Conservation (phyloP, 257 asterid species). For the Henckelia pumila region DNA sequence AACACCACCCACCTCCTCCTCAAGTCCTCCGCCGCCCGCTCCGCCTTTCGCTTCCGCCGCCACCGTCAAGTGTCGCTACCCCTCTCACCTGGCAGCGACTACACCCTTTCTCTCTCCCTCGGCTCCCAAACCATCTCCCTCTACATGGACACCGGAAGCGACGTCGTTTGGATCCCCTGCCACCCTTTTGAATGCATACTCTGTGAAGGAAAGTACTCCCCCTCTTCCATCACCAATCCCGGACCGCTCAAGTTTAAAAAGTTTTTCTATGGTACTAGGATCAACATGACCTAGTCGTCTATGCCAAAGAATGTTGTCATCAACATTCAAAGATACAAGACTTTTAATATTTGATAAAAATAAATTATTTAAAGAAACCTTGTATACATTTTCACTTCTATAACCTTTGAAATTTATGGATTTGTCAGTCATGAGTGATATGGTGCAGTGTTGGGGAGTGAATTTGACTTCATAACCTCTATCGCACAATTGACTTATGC, state of each 20-base stretch:
- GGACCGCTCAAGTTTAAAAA: conserved; percentile 74
- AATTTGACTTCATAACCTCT: too few relatives aligned
- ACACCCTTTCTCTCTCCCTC: conserved; percentile 69
- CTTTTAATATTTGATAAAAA: too few relatives aligned
- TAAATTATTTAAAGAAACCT: too few relatives aligned
- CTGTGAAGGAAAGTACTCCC: conserved; percentile 77
- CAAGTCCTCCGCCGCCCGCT: conserved; percentile 61
- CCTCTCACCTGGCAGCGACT: conserved; percentile 79
- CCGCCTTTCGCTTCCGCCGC: conserved; percentile 68
- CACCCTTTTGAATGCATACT: conserved; percentile 83
- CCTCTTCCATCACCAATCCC: conserved; percentile 48
- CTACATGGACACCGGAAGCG: conserved; percentile 97
- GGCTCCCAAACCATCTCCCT: conserved; percentile 69
- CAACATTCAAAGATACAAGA: too few relatives aligned
- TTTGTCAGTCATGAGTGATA: too few relatives aligned
- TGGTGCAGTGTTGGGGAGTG: too few relatives aligned
- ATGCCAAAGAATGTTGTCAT: too few relatives aligned
- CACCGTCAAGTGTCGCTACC: conserved; percentile 79
- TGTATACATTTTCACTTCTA: too few relatives aligned
- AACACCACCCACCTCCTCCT: conserved; percentile 73
- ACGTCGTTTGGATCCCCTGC: conserved; percentile 94
- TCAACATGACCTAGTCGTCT: too few relatives aligned
- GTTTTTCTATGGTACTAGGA: too few relatives aligned
- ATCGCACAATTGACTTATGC: too few relatives aligned
- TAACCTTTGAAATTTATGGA: too few relatives aligned